Conservation (phyloP, 352 stramenopile species). For the Globisporangium canariense region DNA sequence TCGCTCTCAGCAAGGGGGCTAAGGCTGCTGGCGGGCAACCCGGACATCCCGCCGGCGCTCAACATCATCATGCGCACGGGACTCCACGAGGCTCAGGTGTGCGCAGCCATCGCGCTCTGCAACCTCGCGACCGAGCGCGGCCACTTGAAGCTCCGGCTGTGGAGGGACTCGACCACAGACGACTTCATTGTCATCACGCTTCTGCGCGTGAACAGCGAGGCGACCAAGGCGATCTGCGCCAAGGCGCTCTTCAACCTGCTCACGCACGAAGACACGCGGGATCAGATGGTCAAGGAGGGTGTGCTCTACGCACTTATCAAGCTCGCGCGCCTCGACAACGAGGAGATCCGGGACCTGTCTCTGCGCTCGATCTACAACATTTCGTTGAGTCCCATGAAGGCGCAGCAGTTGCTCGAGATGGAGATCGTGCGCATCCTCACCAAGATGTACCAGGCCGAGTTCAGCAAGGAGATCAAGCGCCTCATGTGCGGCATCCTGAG, state of each 20-base stretch:
- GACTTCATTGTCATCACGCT: constrained; percentile 88
- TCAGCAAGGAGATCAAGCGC: constrained; percentile 75
- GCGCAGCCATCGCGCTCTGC: constrained; percentile 78
- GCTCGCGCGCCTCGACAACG: constrained; percentile 70
- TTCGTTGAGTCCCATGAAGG: constrained; percentile 46
- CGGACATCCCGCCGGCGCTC: constrained; percentile 58
- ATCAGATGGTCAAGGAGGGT: constrained; percentile 70
- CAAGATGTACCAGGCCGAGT: constrained; percentile 76
- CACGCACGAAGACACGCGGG: constrained; percentile 68
- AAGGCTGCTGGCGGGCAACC: constrained; percentile 38
- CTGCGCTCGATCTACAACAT: constrained; percentile 80
- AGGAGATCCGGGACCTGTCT: constrained; percentile 68
- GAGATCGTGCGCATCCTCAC: constrained; percentile 73
- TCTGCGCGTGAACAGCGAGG: constrained; percentile 74
- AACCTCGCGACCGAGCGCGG: constrained; percentile 71
- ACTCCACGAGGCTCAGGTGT: constrained; percentile 81
- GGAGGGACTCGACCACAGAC: constrained; percentile 64
- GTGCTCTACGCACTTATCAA: constrained; percentile 86
- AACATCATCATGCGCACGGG: constrained; percentile 85
- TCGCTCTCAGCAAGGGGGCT: constrained; percentile 45
- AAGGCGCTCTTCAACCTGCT: constrained; percentile 86
- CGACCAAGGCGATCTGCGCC: constrained; percentile 82
- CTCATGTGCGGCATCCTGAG: constrained; percentile 73
- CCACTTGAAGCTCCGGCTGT: constrained; percentile 35
- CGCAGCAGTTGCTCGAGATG: constrained; percentile 63